These are phyloP conservation scores for Pistacia atlantica DNA, from an alignment of 345 rosid genomes.

Conservation along the genomic window DNA sequence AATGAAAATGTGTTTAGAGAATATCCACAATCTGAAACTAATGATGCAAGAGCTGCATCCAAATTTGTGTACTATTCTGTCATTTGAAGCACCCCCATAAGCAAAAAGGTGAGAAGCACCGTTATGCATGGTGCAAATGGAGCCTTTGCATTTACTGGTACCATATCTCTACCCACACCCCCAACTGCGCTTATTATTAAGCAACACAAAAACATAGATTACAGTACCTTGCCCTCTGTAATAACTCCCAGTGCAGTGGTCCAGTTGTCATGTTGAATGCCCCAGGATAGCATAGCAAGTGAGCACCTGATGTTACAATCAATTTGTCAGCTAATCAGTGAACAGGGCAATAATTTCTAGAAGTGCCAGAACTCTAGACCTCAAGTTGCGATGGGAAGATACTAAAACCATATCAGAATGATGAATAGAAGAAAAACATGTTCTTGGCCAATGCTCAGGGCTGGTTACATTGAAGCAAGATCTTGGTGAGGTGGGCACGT, in stretches of 20 bases:
- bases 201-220: neutral
- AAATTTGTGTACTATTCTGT: neutral
- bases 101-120: neutral
- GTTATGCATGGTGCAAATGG: neutral
- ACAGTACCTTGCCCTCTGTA: slow-evolving; percentile 85
- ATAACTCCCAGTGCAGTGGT: slow-evolving; percentile 87
- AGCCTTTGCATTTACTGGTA: neutral
- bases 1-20: neutral
- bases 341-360: neutral
- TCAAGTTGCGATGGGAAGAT: neutral
- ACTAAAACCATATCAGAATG: neutral
- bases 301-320: slow-evolving; percentile 67
- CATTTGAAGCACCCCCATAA: slow-evolving; percentile 7
- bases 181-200: neutral
- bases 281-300: slow-evolving; percentile 90
- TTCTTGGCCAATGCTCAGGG: neutral
- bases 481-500: neutral
- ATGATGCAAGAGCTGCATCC: neutral
- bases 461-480: neutral
- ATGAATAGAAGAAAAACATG: neutral
- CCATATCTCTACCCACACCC: neutral
- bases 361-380: neutral
- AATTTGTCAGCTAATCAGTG: neutral
- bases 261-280: slow-evolving; percentile 99
- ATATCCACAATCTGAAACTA: neutral